A percentile compares a stretch with the other conserved stretches of the same genome.
These are phyloP conservation scores for Paraconiothyrium sp. DNA, from an alignment of 2,329 filamentous ascomycete genomes.

Conservation along the genomic window DNA sequence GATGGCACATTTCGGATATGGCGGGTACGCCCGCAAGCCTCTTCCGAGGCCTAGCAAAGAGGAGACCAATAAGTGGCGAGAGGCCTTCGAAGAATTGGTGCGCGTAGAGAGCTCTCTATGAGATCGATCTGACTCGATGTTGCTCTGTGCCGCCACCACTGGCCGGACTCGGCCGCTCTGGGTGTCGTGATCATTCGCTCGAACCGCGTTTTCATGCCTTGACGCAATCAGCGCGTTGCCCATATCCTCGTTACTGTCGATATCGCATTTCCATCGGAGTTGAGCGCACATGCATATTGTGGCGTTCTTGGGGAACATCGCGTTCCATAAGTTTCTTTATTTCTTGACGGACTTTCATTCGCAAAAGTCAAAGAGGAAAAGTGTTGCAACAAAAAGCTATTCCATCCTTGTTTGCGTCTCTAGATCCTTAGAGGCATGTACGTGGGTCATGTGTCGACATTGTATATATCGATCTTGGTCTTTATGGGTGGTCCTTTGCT, in stretches of 20 bases:
- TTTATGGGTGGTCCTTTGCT: conserved; percentile 20
- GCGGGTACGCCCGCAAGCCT: conserved; percentile 68
- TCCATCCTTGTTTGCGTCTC: conserved; percentile 16
- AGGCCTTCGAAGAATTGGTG: conserved; percentile 57
- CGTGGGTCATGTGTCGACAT: conserved; percentile 11
- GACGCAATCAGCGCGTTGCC: not conserved
- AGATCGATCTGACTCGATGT: conserved; percentile 19
- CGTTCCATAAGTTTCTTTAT: conserved; percentile 11
- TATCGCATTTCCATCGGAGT: conserved; percentile 39
- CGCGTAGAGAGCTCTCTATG: conserved; percentile 52
- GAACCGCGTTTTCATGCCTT: not conserved
- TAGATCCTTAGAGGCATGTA: conserved; percentile 9
- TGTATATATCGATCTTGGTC: conserved; percentile 23
- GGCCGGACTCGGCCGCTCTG: conserved; percentile 11
- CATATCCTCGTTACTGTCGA: conserved; percentile 13
- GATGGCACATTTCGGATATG: conserved; percentile 71
- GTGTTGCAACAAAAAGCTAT: conserved; percentile 20
- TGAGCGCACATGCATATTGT: conserved; percentile 35
- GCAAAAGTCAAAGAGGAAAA: conserved; percentile 27
- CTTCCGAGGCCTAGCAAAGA: conserved; percentile 60
- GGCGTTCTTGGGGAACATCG: conserved; percentile 28
- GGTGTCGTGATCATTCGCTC: not conserved
- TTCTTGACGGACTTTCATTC: conserved; percentile 25
- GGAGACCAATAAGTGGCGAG: conserved; percentile 52
- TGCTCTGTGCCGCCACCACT: conserved; percentile 19